These are phyloP conservation scores for Theobroma cacao DNA, from an alignment of 345 rosid genomes.

Conservation along the genomic window DNA sequence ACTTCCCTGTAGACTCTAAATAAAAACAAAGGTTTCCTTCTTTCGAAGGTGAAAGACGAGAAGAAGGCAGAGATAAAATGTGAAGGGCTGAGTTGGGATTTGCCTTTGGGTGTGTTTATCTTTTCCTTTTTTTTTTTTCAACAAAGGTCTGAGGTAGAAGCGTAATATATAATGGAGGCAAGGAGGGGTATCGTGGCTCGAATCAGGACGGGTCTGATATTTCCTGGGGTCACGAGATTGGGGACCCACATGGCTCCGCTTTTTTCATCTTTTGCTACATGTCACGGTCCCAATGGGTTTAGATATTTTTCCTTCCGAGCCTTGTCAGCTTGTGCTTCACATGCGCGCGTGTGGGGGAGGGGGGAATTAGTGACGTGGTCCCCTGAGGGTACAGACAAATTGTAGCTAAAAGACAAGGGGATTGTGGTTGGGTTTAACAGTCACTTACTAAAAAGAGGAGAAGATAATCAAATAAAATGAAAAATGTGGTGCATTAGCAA, in stretches of 20 bases:
- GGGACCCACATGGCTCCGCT: constrained; percentile 46
- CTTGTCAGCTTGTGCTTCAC: background rate
- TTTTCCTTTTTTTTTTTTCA: background rate
- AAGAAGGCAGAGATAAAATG: background rate
- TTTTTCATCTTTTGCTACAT: constrained; percentile 36
- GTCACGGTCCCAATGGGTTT: constrained; percentile 23
- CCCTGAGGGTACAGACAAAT: background rate
- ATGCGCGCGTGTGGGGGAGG: constrained; percentile 15
- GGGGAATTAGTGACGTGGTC: constrained; percentile 4
- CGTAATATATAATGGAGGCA: constrained; percentile 17
- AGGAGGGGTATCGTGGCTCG: constrained; percentile 31
- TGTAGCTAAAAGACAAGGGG: background rate
- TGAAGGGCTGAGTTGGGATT: background rate
- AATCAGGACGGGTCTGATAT: constrained; percentile 30
- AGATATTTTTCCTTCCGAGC: no score
- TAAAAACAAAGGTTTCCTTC: background rate
- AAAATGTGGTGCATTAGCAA: background rate
- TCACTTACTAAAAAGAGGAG: background rate
- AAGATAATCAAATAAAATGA: background rate
- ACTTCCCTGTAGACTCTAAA: background rate
- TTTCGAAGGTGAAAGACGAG: background rate
- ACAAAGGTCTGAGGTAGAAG: background rate
- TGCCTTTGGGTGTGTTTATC: background rate
- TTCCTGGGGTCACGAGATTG: constrained; percentile 30
- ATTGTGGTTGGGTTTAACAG: background rate